Evolutionary conservation across 192 early-diverging fungal species (phyloP), one percentile per base, ranked within the genome.

Genomic region (Coemansia reversa): DNA sequence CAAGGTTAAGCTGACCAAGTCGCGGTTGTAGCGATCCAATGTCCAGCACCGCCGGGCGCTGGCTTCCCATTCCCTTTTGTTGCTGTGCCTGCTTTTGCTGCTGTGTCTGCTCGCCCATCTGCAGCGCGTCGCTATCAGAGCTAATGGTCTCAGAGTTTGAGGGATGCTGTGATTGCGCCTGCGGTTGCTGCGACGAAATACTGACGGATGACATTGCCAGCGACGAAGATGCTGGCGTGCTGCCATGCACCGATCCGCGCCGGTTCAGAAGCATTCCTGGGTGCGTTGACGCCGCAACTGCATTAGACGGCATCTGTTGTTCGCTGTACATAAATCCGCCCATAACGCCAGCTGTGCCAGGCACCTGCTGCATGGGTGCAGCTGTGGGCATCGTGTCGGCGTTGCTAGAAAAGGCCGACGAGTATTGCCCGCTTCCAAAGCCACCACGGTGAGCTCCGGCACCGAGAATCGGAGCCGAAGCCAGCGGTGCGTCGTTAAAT

Each of bases 401-500:
- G 33, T 45, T 65, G 33, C 55, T 69, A 5, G 78, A 70, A 22
- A 81, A 75, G 0, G 78, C 78, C 27, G 78, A 75, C 12, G 71
- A 62, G 45, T 55, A 68, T 53, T 74, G 69, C 32, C 33, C 48
- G 5, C 58, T 33, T 58, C 65, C 52, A 30, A 75, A 72, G 20
- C 60, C n/a, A 27, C 42, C 55, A 29, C 66, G 75, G 27, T 71
- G 74, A 27, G 61, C 50, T 58, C 30, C 58, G 48, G 79, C 60
- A 29, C 79, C 79, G 29, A 76, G 70, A 30, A 82, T 74, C n/a
- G 79, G 79, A 12, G 79, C 79, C 2, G 79, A 82, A 4, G 70
- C 71, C 66, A 82, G 35, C 30, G 79, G 73, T 11, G 49, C 56
- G 45, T 82, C 79, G 60, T 76, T 82, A 60, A 76, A 76, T 22